These are phyloP conservation scores for Leccinum barrowsii DNA, from an alignment of 768 basidiomycete genomes.

Conservation along the genomic window DNA sequence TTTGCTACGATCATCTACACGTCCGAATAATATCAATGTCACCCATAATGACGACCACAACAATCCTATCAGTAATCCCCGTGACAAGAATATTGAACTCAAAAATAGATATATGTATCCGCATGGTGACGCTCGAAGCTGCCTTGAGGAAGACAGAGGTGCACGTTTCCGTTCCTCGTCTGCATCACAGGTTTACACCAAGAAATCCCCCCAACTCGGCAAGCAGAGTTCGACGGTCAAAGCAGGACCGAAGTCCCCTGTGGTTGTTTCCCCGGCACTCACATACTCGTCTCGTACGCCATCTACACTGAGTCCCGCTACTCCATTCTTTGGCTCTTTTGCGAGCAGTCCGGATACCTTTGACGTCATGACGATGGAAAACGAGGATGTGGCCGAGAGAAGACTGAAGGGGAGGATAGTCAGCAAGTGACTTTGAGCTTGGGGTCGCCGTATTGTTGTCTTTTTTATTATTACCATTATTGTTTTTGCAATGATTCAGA, in stretches of 20 bases:
- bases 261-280: slow-evolving; percentile 62
- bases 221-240: slow-evolving; percentile 19
- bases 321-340: slow-evolving; percentile 68
- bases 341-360: slow-evolving; percentile 29
- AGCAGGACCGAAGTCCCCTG: slow-evolving; percentile 43
- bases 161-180: slow-evolving; percentile 8
- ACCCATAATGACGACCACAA: slow-evolving; percentile 22
- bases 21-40: slow-evolving; percentile 21
- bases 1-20: slow-evolving; percentile 18
- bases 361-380: slow-evolving; percentile 22
- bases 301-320: slow-evolving; percentile 66
- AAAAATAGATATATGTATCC: slow-evolving; percentile 24
- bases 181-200: slow-evolving; percentile 13
- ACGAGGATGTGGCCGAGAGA: slow-evolving; percentile 23
- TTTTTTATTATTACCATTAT: neutral
- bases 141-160: slow-evolving; percentile 2
- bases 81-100: slow-evolving; percentile 12
- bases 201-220: slow-evolving; percentile 9
- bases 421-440: slow-evolving; percentile 7
- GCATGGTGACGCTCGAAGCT: slow-evolving; percentile 13
- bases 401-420: slow-evolving; percentile 20
- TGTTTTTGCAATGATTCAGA: slow-evolving; percentile 11
- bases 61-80: slow-evolving; percentile 19
- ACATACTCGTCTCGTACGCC: slow-evolving; percentile 66
- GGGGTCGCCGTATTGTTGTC: neutral